phyloP scores from a whole-genome alignment of 2,329 filamentous ascomycete genomes.

The Penicillium sp. region DNA sequence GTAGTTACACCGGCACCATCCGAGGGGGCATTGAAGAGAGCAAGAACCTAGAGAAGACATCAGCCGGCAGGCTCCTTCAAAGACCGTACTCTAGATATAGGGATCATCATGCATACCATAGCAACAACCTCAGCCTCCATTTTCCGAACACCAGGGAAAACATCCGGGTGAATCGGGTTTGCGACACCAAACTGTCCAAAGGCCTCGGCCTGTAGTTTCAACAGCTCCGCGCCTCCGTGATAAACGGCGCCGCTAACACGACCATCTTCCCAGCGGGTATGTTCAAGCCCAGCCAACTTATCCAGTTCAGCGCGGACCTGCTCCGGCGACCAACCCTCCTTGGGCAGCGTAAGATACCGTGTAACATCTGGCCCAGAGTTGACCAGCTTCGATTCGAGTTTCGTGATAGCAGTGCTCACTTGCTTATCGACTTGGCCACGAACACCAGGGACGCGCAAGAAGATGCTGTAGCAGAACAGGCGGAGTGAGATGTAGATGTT shows the following conservation, averaged over 20 bases:
- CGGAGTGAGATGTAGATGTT: constrained; percentile 72
- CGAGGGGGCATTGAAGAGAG: constrained; percentile 85
- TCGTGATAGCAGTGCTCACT: constrained; percentile 73
- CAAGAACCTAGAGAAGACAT: constrained; percentile 55
- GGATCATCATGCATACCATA: constrained; percentile 64
- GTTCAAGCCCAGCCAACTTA: constrained; percentile 78
- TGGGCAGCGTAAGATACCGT: constrained; percentile 73
- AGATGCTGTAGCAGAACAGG: constrained; percentile 76
- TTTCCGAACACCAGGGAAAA: constrained; percentile 96
- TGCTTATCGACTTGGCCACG: constrained; percentile 82
- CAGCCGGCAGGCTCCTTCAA: neutral
- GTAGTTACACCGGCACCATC: constrained; percentile 85
- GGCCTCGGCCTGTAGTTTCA: constrained; percentile 85
- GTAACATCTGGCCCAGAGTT: constrained; percentile 68
- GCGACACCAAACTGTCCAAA: constrained; percentile 92
- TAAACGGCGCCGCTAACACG: constrained; percentile 94
- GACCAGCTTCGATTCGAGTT: constrained; percentile 81
- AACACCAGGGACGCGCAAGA: constrained; percentile 83
- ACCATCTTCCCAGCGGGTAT: constrained; percentile 96
- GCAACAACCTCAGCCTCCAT: constrained; percentile 98
- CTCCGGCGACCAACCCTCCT: constrained; percentile 78
- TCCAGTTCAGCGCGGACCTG: constrained; percentile 77
- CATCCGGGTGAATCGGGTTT: constrained; percentile 96
- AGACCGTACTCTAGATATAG: neutral
- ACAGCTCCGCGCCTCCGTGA: constrained; percentile 79